Conservation (phyloP, 352 stramenopile species). For the Phytophthora syringae region DNA sequence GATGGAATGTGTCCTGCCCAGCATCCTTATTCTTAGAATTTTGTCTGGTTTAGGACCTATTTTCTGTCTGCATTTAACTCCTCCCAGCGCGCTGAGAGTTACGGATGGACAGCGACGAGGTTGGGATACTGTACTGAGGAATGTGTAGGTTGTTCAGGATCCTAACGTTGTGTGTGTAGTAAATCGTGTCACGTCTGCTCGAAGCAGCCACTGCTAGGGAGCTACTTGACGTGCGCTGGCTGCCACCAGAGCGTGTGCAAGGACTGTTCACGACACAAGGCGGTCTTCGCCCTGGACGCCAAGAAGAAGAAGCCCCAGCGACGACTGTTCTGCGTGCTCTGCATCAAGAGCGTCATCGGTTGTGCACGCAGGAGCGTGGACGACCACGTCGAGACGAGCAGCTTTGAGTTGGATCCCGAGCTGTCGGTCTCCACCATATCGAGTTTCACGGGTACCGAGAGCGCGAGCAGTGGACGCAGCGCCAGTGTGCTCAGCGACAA, state of each 20-base stretch:
- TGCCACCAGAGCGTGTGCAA: conserved; percentile 52
- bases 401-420: conserved; percentile 18
- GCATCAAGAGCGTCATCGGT: conserved; percentile 36
- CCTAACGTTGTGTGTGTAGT: conserved; percentile 19
- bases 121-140: conserved; percentile 10
- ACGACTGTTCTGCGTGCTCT: conserved; percentile 39
- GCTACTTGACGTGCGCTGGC: conserved; percentile 32
- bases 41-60: too few relatives aligned
- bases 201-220: conserved; percentile 23
- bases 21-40: too few relatives aligned
- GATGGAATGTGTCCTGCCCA: too few relatives aligned
- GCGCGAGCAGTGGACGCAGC: conserved; percentile 10
- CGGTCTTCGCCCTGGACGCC: conserved; percentile 35
- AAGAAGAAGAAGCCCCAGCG: conserved; percentile 32
- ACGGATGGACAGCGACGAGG: conserved; percentile 32
- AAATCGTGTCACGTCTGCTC: conserved; percentile 44
- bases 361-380: conserved; percentile 28
- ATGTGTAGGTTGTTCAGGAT: conserved; percentile 10
- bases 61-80: too few relatives aligned
- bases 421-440: conserved; percentile 9
- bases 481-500: conserved; percentile 14
- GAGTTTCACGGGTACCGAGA: conserved; percentile 15
- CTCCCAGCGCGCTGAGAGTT: conserved; percentile 18
- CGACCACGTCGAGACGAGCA: conserved; percentile 23
- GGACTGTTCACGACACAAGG: conserved; percentile 33